Evolutionary conservation across 2,329 filamentous ascomycete genomes (phyloP), one percentile per base, ranked within the genome.

Genomic region (Phaeophleospora eucalypticola): DNA sequence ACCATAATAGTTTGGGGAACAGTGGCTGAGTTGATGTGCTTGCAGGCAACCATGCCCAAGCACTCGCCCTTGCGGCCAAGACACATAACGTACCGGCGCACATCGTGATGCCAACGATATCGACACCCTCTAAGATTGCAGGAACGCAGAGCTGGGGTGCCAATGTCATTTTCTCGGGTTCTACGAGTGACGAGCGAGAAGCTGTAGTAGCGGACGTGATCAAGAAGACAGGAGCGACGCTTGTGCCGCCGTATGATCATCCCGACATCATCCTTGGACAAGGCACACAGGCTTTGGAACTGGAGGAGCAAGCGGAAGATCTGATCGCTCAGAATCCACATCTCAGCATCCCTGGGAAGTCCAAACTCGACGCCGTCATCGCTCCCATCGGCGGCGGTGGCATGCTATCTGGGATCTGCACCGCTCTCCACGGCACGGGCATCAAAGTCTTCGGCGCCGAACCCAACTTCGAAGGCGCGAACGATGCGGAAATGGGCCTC

Each of bases 211-310:
- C 68, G n/a, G 70, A 81, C 3, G 81, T 96, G 4, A 77, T 89
- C 1, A 71, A 72, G 20, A 71, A 82, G 49, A 95, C 87, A 0
- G 84, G 85, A 34, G 89, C 89, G 0, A 81, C 83, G 1, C 73
- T 96, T 8, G 79, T 98, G 3, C 90, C 90, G 44, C 90, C 93
- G 0, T 96, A 96, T 65, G 88, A 97, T 66, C 87, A 97, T 68
- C 86, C 87, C 2, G 82, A 96, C 66, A 89, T 96, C 56, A 86
- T 97, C 46, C 79, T 95, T 0, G 91, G 93, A 0, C 90, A 96
- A 71, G 93, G 91, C n/a, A 97, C 91, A 0, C 75, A 87, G 52
- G 90, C 83, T 0, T 67, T 96, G 4, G 93, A 98, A 68, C 68
- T 96, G 27, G 83, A 89, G 64, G 72, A 78, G 50, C 90, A 97